Base-by-base conservation (phyloP, 441 rosid species). In the Kokia cookei region DNA sequence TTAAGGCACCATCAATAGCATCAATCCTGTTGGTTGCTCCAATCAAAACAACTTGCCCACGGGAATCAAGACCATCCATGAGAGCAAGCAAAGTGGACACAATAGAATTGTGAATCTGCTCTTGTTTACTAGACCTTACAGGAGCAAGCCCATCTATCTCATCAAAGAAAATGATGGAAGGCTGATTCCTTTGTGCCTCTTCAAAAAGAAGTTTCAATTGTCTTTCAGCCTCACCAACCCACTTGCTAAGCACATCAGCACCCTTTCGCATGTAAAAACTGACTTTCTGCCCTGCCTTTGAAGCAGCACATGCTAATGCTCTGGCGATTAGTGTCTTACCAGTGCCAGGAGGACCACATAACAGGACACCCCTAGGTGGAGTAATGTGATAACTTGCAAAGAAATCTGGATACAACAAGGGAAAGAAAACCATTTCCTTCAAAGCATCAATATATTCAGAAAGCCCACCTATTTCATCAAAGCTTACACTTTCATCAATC, bases 191-290 rank as follows among this genome's bases (percentile, higher is more conserved):
- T 77, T 96, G 99, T 53, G 99, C 99, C 77, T 96, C 99, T 84
- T 96, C 98, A 76, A 96, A 96, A 66, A 96, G 97, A 76, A 96
- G 82, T 84, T 96, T 96, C 81, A 96, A 75, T 72, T 96, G 99
- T 79, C 99, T 94, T 82, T 96, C 99, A 69, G 99, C 99, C 91
- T 96, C 99, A 73, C 99, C 99, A 80, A 96, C 99, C 99, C 99
- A 96, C 82, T 96, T 96, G 86, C 99, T 96, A 79, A 96, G 98
- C 54, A 96, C 99, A 82, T 96, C 99, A 82, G 99, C 99, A 81
- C 99, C 99, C 87, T 96, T 96, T 43, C 99, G 93, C 99, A 96
- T 96, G 83, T 96, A 96, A 89, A 96, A 96, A 79, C 93, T 96
- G 74, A 96, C 99, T 82, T 96, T 96, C 91, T 96, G 98, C 35